These are phyloP conservation scores for Spathaspora arborariae DNA, from an alignment of 805 yeast species.

Conservation along the genomic window DNA sequence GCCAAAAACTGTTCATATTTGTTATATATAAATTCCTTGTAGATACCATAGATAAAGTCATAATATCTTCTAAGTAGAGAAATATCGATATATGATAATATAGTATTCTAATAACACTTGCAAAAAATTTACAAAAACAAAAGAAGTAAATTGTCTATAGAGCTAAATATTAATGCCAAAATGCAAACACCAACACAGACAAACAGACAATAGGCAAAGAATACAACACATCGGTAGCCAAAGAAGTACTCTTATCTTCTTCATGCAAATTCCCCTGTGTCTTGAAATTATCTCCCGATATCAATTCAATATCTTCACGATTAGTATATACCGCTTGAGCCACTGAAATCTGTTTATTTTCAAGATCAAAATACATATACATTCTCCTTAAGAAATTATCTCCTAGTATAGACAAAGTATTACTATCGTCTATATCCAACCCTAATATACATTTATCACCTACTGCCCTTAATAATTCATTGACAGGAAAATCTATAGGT, in stretches of 20 bases:
- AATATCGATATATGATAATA: no score
- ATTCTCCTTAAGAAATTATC: constrained; percentile 25
- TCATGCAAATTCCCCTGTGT: no score
- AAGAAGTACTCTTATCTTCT: not conserved
- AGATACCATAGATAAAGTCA: no score
- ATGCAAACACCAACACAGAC: not conserved
- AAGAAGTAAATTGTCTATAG: not conserved
- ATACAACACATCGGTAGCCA: no score
- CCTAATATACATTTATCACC: not conserved
- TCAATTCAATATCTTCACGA: constrained; percentile 3
- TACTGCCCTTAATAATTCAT: not conserved
- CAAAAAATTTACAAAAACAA: not conserved
- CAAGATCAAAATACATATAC: constrained; percentile 24
- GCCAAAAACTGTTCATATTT: no score
- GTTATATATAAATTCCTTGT: no score
- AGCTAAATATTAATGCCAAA: no score
- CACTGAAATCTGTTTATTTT: constrained; percentile 19
- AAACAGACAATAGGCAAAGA: not conserved
- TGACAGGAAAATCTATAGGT: constrained; percentile 44
- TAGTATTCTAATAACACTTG: no score
- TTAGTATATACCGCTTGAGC: constrained; percentile 18
- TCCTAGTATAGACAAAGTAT: constrained; percentile 14
- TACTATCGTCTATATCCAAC: not conserved
- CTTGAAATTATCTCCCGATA: not conserved
- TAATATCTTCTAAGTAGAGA: no score